Evolutionary conservation across 1,284 basidiomycete species (phyloP).

Genomic region (Moesziomyces antarcticus): DNA sequence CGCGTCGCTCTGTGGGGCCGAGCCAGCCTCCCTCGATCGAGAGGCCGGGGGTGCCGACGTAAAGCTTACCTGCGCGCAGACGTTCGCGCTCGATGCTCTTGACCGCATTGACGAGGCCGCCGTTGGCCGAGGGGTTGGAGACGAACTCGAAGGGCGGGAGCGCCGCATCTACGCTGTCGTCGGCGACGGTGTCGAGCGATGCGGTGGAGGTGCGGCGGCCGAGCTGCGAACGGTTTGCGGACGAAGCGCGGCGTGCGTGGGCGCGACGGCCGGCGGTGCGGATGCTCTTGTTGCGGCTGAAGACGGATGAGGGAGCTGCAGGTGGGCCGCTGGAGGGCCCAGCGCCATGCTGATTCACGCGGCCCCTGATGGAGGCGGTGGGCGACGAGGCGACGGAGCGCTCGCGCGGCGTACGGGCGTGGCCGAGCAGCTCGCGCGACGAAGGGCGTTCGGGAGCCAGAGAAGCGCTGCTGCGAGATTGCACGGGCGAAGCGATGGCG

Average conservation of each 20-base stretch:
- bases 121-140: conserved; percentile 64
- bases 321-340: conserved; percentile 31
- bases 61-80: conserved; percentile 57
- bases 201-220: conserved; percentile 43
- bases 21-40: conserved; percentile 60
- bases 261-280: conserved; percentile 20
- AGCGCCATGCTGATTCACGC: conserved; percentile 13
- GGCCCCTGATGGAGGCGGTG: conserved; percentile 30
- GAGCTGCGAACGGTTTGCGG: conserved; percentile 31
- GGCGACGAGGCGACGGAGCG: conserved; percentile 33
- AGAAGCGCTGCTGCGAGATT: conserved; percentile 7
- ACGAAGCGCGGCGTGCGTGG: conserved; percentile 32
- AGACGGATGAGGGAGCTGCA: conserved; percentile 40
- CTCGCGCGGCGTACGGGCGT: conserved; percentile 21
- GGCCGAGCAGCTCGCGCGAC: conserved; percentile 42
- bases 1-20: conserved; percentile 68
- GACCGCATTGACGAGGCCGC: conserved; percentile 66
- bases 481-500: conserved; percentile 12
- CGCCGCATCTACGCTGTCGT: conserved; percentile 17
- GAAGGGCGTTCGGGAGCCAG: conserved; percentile 30
- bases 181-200: conserved; percentile 43
- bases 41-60: conserved; percentile 63
- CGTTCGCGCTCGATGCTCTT: conserved; percentile 56
- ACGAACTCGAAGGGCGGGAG: conserved; percentile 59
- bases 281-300: conserved; percentile 43